Percentiles rank a stretch among this genome's conserved stretches.
Evolutionary conservation across 441 rosid genomes (phyloP).

Genomic region (Manihot esculenta): DNA sequence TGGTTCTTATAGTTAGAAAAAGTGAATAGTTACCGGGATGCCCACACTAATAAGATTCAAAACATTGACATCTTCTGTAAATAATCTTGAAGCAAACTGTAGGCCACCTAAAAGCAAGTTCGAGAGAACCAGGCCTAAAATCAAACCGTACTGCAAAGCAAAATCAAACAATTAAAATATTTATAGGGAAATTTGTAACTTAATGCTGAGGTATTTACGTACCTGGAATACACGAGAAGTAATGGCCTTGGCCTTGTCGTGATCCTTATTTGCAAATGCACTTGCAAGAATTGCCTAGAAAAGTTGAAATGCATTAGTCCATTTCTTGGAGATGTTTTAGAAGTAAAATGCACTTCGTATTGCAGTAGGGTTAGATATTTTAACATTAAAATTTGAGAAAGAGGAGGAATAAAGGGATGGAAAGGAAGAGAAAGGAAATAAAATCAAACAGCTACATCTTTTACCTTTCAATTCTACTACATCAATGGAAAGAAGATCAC

Average conservation of each 20-base stretch:
- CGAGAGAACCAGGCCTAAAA: conserved; percentile 43
- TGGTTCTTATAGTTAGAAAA: conserved; percentile 1
- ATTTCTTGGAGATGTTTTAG: not conserved
- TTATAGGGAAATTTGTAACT: not conserved
- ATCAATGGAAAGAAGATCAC: no score
- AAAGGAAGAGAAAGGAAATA: no score
- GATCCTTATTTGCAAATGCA: conserved; percentile 49
- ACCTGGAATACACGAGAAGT: not conserved
- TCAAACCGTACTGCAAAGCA: conserved; percentile 39
- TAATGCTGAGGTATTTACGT: not conserved
- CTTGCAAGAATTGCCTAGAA: conserved; percentile 55
- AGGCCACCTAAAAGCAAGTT: conserved; percentile 34
- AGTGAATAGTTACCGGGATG: conserved; percentile 40
- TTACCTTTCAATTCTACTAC: no score
- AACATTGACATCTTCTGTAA: conserved; percentile 38
- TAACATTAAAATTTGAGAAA: no score
- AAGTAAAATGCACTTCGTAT: not conserved
- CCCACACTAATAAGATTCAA: conserved; percentile 41
- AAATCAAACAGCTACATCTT: no score
- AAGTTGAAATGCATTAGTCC: not conserved
- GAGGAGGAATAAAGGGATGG: no score
- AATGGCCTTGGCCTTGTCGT: no score
- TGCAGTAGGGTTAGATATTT: not conserved
- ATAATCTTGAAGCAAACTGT: conserved; percentile 35
- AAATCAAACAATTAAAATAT: not conserved